A percentile compares a stretch with the other conserved stretches of the same genome.
phyloP scores from a whole-genome alignment of 2,329 filamentous ascomycete species.

The Talaromyces albobiverticillius region DNA sequence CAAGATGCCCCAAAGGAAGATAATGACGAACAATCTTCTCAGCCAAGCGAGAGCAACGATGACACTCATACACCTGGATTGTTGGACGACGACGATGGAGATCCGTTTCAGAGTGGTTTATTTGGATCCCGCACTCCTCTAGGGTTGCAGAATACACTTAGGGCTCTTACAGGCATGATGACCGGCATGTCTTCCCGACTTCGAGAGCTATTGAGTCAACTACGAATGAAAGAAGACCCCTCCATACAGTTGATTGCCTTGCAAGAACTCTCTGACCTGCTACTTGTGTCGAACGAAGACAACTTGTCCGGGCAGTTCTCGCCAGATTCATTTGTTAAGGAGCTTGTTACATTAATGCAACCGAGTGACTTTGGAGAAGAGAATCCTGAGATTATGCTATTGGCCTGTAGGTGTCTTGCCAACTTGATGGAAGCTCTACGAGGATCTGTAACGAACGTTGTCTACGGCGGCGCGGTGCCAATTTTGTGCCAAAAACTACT shows the following conservation, averaged over 20 bases:
- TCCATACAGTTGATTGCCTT: constrained; percentile 88
- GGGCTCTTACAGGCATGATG: constrained; percentile 89
- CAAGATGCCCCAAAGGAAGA: constrained; percentile 28
- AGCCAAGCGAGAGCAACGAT: constrained; percentile 63
- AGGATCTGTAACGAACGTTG: constrained; percentile 88
- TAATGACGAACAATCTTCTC: constrained; percentile 57
- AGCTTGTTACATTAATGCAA: constrained; percentile 88
- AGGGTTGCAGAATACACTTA: constrained; percentile 73
- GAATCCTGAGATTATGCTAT: constrained; percentile 94
- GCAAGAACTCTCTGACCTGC: constrained; percentile 87
- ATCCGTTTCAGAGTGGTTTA: constrained; percentile 58
- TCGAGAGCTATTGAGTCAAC: constrained; percentile 69
- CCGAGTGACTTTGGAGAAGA: constrained; percentile 83
- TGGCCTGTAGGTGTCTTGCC: constrained; percentile 91
- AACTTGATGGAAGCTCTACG: constrained; percentile 98
- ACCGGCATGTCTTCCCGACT: constrained; percentile 76
- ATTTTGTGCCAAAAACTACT: constrained; percentile 91
- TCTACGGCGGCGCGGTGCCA: constrained; percentile 94
- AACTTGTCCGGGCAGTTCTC: constrained; percentile 93
- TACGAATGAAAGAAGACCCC: constrained; percentile 80
- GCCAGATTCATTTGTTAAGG: constrained; percentile 91
- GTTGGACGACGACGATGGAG: constrained; percentile 56
- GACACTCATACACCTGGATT: constrained; percentile 52
- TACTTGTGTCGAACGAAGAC: constrained; percentile 94
- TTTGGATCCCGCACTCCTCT: constrained; percentile 65